Conservation (phyloP, 2,329 filamentous ascomycete genomes). For the Mollisiaceae sp. region DNA sequence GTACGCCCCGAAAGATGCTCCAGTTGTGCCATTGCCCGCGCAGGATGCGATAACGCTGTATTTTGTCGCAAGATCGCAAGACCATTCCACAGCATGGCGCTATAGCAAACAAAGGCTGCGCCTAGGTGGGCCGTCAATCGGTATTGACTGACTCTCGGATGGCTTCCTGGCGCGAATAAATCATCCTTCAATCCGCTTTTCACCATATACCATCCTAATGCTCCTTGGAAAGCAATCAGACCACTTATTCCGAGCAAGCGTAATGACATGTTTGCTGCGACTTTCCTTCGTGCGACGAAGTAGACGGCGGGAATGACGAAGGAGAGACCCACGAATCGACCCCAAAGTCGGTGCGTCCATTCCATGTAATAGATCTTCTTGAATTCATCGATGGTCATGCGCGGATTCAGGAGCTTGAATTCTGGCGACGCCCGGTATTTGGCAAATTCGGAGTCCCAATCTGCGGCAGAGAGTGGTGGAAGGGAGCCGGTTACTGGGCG, state of each 20-base stretch:
- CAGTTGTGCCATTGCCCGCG: constrained; percentile 64
- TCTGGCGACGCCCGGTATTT: constrained; percentile 94
- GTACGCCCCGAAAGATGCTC: constrained; percentile 67
- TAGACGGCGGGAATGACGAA: constrained; percentile 89
- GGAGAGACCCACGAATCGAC: constrained; percentile 85
- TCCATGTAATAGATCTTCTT: constrained; percentile 99
- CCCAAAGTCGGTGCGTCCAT: constrained; percentile 95
- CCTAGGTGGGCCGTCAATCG: constrained; percentile 87
- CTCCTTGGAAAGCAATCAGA: constrained; percentile 92
- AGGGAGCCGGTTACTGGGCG: constrained; percentile 91
- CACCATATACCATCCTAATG: constrained; percentile 99
- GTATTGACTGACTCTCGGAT: constrained; percentile 94
- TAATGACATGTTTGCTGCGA: constrained; percentile 77
- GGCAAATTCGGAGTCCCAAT: constrained; percentile 92
- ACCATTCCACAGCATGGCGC: constrained; percentile 91
- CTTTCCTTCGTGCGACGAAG: constrained; percentile 80
- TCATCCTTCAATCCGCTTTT: constrained; percentile 96
- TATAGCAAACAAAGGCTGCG: constrained; percentile 90
- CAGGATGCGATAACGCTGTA: constrained; percentile 70
- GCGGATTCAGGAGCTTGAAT: constrained; percentile 87
- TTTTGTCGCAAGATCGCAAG: constrained; percentile 82
- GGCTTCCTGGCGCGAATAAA: constrained; percentile 86
- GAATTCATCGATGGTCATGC: constrained; percentile 93
- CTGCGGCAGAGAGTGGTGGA: constrained; percentile 75
- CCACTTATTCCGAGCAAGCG: constrained; percentile 82